Conservation (phyloP, 192 early-diverging fungal genomes). For the Coemansia sp. region DNA sequence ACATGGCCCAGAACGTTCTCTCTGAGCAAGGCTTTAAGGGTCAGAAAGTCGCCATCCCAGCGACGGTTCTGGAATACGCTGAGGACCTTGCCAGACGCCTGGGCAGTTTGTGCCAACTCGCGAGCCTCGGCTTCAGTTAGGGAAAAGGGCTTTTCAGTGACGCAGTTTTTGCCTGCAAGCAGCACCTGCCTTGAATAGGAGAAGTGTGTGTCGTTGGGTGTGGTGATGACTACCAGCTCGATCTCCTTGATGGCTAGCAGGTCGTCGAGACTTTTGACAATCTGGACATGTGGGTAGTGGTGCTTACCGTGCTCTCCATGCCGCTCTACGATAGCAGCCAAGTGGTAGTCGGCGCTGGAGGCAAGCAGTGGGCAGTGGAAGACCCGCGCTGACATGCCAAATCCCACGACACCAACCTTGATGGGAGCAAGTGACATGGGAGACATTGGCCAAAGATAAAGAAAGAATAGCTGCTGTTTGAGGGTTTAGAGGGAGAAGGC, state of each 20-base stretch:
- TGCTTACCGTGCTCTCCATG: constrained; percentile 41
- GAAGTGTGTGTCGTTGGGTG: constrained; percentile 68
- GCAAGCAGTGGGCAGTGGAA: constrained; percentile 67
- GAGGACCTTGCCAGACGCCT: constrained; percentile 57
- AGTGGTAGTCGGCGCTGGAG: constrained; percentile 52
- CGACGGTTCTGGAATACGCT: constrained; percentile 77
- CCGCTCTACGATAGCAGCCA: constrained; percentile 60
- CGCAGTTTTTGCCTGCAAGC: constrained; percentile 65
- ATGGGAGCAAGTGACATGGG: constrained; percentile 18
- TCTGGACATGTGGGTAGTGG: constrained; percentile 55
- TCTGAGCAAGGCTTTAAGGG: constrained; percentile 60
- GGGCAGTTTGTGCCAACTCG: constrained; percentile 58
- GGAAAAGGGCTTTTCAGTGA: constrained; percentile 80
- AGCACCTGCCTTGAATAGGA: constrained; percentile 58
- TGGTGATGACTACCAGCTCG: constrained; percentile 72
- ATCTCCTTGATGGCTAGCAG: constrained; percentile 56
- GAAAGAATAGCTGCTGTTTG: too few species aligned
- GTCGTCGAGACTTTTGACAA: constrained; percentile 55
- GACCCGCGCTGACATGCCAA: constrained; percentile 60
- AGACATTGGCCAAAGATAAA: neutral
- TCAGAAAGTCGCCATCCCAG: constrained; percentile 82
- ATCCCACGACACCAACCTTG: constrained; percentile 68
- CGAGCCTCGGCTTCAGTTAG: constrained; percentile 61
- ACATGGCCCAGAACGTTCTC: constrained; percentile 60
- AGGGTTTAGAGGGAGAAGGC: too few species aligned